Conservation (phyloP, 306 rosid genomes). For the Geum urbanum region DNA sequence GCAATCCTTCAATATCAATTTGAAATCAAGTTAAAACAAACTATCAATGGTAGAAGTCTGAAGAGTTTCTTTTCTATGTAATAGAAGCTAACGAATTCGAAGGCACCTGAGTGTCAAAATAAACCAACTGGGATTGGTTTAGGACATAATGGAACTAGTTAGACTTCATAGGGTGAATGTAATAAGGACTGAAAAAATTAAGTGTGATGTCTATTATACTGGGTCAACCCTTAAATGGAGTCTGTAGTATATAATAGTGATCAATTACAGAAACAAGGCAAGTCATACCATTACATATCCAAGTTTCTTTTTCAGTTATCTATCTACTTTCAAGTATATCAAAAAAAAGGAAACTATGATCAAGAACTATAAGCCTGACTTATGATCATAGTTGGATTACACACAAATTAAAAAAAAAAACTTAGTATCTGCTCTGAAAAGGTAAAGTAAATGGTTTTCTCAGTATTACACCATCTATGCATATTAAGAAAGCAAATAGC, state of each 20-base stretch:
- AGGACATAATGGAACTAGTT: neutral
- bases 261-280: neutral
- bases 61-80: neutral
- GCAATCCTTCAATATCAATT: constrained; percentile 60
- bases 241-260: neutral
- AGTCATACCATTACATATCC: neutral
- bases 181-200: neutral
- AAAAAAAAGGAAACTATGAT: neutral
- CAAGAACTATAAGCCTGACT: neutral
- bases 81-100: neutral
- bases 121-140: neutral
- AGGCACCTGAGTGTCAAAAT: neutral
- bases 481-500: neutral
- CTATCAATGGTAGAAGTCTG: neutral
- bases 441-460: no score
- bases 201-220: neutral
- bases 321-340: neutral
- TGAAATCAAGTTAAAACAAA: constrained; percentile 10
- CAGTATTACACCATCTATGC: neutral
- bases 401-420: no score
- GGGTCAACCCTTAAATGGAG: neutral
- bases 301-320: neutral
- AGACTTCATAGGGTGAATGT: no score
- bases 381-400: neutral
- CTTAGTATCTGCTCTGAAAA: neutral